Evolutionary conservation across 192 early-diverging fungal genomes (phyloP).

Genomic region (Gonapodya sp.): DNA sequence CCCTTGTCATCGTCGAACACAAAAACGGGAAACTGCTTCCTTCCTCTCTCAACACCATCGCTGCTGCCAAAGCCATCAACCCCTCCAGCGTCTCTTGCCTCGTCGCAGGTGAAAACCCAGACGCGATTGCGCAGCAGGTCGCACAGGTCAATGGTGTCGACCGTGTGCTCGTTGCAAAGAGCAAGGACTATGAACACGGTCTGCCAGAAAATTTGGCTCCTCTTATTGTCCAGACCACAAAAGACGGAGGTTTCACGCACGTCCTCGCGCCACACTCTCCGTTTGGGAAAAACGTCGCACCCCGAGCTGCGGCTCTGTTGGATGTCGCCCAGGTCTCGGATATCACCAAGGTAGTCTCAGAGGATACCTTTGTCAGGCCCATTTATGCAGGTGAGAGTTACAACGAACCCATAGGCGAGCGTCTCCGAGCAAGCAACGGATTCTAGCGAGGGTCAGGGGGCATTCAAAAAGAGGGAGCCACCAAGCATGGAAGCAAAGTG

Average conservation of each 20-base stretch:
- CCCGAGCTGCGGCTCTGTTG: slow-evolving; percentile 82
- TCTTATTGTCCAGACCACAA: slow-evolving; percentile 57
- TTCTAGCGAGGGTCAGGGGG: too few species aligned
- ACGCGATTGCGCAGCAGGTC: slow-evolving; percentile 46
- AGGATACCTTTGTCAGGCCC: slow-evolving; percentile 87
- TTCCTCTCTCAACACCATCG: slow-evolving; percentile 75
- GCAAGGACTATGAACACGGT: slow-evolving; percentile 63
- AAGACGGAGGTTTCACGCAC: slow-evolving; percentile 66
- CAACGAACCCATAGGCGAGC: too few species aligned
- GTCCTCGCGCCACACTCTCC: slow-evolving; percentile 79
- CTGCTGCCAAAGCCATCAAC: slow-evolving; percentile 72
- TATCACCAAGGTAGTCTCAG: slow-evolving; percentile 63
- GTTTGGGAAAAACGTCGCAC: slow-evolving; percentile 89
- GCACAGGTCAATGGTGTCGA: slow-evolving; percentile 56
- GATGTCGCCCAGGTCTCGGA: slow-evolving; percentile 90
- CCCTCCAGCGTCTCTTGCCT: slow-evolving; percentile 69
- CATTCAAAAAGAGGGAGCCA: too few species aligned
- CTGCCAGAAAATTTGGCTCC: slow-evolving; percentile 75
- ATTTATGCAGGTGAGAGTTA: slow-evolving; percentile 94
- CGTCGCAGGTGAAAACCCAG: slow-evolving; percentile 67
- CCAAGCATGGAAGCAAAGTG: too few species aligned
- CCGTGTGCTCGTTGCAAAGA: slow-evolving; percentile 81
- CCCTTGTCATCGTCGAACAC: slow-evolving; percentile 84
- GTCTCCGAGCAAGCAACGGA: too few species aligned
- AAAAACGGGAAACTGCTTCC: slow-evolving; percentile 60